Conservation (phyloP, 495 filamentous ascomycete genomes). For the Mytilinidion resinicola region DNA sequence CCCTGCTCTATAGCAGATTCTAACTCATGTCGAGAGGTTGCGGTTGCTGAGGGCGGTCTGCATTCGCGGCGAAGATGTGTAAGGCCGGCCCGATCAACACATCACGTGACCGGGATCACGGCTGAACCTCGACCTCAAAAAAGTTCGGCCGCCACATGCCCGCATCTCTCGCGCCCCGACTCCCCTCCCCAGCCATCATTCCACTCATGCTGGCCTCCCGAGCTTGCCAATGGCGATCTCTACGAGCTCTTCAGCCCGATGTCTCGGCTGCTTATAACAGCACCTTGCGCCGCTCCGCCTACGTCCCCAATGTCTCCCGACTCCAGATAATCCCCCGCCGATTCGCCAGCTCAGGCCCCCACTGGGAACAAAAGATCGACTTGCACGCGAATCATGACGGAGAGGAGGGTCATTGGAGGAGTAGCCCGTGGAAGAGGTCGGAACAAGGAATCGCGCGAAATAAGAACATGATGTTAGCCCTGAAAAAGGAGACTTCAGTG, state of each 20-base stretch:
- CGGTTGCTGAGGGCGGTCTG: too few species aligned
- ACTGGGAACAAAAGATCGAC: too few species aligned
- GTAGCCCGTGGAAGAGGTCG: conserved; percentile 13
- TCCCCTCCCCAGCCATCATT: background rate
- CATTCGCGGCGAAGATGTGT: too few species aligned
- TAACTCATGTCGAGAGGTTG: too few species aligned
- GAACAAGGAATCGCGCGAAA: background rate
- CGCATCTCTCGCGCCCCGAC: background rate
- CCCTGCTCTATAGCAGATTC: too few species aligned
- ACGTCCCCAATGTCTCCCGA: background rate
- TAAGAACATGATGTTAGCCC: background rate
- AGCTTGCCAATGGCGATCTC: conserved; percentile 25
- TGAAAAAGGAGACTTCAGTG: conserved; percentile 8
- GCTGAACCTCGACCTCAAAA: background rate
- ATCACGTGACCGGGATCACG: too few species aligned
- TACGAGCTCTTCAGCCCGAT: conserved; percentile 18
- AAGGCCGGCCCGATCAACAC: too few species aligned
- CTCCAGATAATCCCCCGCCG: background rate
- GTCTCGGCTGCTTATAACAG: background rate
- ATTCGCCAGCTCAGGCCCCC: too few species aligned
- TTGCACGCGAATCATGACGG: too few species aligned
- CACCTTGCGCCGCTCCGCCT: conserved; percentile 7
- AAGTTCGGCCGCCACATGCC: background rate
- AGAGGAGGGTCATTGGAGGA: background rate
- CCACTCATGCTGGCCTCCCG: conserved; percentile 27